Percentiles rank a stretch among this genome's conserved stretches.
Evolutionary conservation across 2,329 filamentous ascomycete genomes (phyloP).

Genomic region (Clarireedia hainanense): DNA sequence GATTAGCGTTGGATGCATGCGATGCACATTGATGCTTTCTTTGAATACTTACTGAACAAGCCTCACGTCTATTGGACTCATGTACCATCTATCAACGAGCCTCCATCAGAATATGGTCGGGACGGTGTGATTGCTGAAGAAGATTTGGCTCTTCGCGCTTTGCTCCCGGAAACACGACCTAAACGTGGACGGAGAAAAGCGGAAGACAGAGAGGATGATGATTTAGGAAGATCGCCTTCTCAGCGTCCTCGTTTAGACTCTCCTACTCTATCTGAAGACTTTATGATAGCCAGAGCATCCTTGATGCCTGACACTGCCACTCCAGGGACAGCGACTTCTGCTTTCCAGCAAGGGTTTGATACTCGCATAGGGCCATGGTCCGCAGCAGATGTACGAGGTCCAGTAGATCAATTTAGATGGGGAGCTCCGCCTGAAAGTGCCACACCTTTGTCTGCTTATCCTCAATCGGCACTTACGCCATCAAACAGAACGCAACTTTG

Average conservation of each 20-base stretch:
- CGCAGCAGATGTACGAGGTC: conserved; percentile 19
- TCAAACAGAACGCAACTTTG: conserved; percentile 37
- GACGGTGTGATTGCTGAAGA: conserved; percentile 83
- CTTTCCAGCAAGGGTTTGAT: conserved; percentile 20
- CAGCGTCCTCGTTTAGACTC: conserved; percentile 58
- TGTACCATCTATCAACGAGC: conserved; percentile 57
- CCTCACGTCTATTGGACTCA: conserved; percentile 73
- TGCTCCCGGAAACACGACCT: conserved; percentile 68
- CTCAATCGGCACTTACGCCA: conserved; percentile 71
- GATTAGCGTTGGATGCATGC: conserved; percentile 87
- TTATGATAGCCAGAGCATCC: conserved; percentile 25
- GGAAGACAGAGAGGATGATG: conserved; percentile 47
- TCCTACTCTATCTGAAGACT: conserved; percentile 36
- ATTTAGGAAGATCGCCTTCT: conserved; percentile 42
- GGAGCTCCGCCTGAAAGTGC: conserved; percentile 43
- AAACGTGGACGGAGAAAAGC: conserved; percentile 56
- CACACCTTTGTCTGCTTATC: conserved; percentile 61
- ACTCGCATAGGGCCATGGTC: conserved; percentile 25
- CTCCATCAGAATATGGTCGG: conserved; percentile 56
- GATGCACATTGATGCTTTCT: conserved; percentile 92
- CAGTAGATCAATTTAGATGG: conserved; percentile 23
- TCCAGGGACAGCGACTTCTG: conserved; percentile 34
- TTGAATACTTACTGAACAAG: conserved; percentile 77
- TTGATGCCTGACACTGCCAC: conserved; percentile 31
- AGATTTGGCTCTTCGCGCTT: conserved; percentile 76